Percentiles rank a stretch among this genome's conserved stretches.
These are phyloP conservation scores for Isabelozyma pseudorhagii DNA, from an alignment of 805 yeast genomes.

Conservation along the genomic window DNA sequence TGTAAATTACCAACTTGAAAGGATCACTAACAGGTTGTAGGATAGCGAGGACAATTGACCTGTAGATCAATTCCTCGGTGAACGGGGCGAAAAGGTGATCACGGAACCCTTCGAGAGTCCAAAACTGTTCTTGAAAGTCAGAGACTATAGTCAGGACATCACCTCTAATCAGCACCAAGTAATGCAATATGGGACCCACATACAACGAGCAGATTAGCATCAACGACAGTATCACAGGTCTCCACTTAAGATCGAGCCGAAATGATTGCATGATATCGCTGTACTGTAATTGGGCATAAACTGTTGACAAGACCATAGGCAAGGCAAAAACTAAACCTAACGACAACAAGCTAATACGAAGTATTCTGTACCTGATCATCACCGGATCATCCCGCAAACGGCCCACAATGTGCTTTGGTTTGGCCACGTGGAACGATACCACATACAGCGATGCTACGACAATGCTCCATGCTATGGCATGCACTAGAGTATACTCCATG, in stretches of 20 bases:
- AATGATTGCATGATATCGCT: too few species aligned
- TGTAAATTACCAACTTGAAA: conserved; percentile 22
- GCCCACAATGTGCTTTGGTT: conserved; percentile 17
- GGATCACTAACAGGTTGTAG: conserved; percentile 9
- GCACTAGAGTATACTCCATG: not conserved
- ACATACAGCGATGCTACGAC: conserved; percentile 38
- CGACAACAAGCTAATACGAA: conserved; percentile 32
- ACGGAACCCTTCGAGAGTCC: conserved; percentile 43
- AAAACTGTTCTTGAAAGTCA: conserved; percentile 18
- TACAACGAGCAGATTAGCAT: conserved; percentile 34
- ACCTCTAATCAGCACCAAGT: not conserved
- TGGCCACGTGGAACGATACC: conserved; percentile 30
- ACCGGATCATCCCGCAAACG: conserved; percentile 40
- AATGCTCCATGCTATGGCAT: not conserved
- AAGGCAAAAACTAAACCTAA: conserved; percentile 21
- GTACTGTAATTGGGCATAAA: not conserved
- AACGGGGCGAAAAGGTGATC: conserved; percentile 69
- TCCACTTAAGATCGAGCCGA: not conserved
- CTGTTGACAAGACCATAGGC: conserved; percentile 23
- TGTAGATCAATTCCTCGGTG: conserved; percentile 73
- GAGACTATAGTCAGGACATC: not conserved
- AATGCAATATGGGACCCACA: conserved; percentile 38
- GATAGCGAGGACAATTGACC: conserved; percentile 42
- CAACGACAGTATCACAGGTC: conserved; percentile 6
- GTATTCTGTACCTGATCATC: conserved; percentile 41